Evolutionary conservation across 2,329 filamentous ascomycete genomes (phyloP), one percentile per base, ranked within the genome.

Genomic region (Fusarium sp.): DNA sequence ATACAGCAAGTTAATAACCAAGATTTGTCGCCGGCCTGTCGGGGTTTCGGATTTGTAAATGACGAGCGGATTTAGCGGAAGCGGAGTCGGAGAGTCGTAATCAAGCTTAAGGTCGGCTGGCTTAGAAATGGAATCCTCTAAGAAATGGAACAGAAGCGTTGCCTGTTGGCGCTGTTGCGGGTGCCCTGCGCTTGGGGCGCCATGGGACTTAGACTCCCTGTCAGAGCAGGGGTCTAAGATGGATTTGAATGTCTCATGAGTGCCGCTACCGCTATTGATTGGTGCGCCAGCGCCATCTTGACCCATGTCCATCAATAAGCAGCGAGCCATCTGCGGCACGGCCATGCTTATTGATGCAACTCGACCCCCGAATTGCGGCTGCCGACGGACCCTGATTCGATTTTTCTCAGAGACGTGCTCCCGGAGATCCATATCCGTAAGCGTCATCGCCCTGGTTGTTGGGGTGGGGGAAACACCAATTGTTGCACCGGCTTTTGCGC

Each of bases 201-300:
- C 56, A 54, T 54, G 61, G 39, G 64, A 58, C 45, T 62, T 40
- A 27, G 51, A 47, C 49, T 50, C 68, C 68, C 58, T 61, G 66
- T 61, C 62, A 54, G 29, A 21, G 47, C 65, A 68, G 56, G 66
- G 66, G 51, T 54, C 47, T 27, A 49, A 53, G 53, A 50, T 61
- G 62, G 41, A 58, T 63, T 65, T 61, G 58, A 35, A 36, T 48
- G 61, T 66, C 71, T 62, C 70, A 72, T 72, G 71, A 63, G 66
- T 49, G 46, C 36, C 54, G 46, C 51, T 18, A 14, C 18, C 51
- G 36, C 39, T 46, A 42, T 48, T 72, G 64, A 73, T 73, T 74
- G 71, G 71, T 51, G 71, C 70, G 71, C 71, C 58, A 73, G 66
- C 47, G 67, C 47, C 47, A 54, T 50, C 52, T 62, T 35, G 63